Conservation (phyloP, 2,329 filamentous ascomycete genomes). For the Orbilia quercus region DNA sequence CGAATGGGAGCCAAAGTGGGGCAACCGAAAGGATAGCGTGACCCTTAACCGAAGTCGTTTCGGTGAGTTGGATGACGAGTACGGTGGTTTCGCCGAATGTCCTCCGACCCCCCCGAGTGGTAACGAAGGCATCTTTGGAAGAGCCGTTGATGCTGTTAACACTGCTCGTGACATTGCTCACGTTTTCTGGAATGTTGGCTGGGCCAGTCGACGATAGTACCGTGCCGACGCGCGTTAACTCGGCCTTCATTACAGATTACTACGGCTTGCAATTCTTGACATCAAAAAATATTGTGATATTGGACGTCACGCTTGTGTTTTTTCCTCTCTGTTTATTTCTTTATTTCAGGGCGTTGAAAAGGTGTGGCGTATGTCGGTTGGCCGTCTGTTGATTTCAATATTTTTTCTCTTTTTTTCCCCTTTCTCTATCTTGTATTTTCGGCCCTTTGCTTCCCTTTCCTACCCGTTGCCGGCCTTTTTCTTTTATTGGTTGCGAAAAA, state of each 20-base stretch:
- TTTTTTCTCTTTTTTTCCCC: slow-evolving; percentile 11
- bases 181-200: slow-evolving; percentile 75
- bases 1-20: slow-evolving; percentile 57
- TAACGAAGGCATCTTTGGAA: slow-evolving; percentile 58
- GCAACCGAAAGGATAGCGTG: slow-evolving; percentile 46
- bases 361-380: slow-evolving; percentile 37
- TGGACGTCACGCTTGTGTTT: slow-evolving; percentile 35
- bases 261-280: neutral
- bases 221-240: slow-evolving; percentile 32
- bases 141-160: slow-evolving; percentile 67
- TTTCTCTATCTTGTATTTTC: slow-evolving; percentile 17
- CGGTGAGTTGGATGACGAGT: slow-evolving; percentile 50
- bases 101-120: slow-evolving; percentile 54
- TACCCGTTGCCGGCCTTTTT: neutral
- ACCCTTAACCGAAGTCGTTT: slow-evolving; percentile 47
- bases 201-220: slow-evolving; percentile 56
- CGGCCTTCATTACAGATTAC: slow-evolving; percentile 18
- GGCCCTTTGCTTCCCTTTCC: slow-evolving; percentile 12
- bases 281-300: slow-evolving; percentile 25
- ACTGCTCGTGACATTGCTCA: slow-evolving; percentile 77
- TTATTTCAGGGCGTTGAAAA: slow-evolving; percentile 47
- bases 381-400: slow-evolving; percentile 43
- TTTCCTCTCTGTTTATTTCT: slow-evolving; percentile 28
- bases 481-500: slow-evolving; percentile 3
- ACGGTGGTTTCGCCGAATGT: slow-evolving; percentile 54